These are phyloP conservation scores for Cryptosporidium canis DNA, from an alignment of 169 alveolate species.

Conservation along the genomic window DNA sequence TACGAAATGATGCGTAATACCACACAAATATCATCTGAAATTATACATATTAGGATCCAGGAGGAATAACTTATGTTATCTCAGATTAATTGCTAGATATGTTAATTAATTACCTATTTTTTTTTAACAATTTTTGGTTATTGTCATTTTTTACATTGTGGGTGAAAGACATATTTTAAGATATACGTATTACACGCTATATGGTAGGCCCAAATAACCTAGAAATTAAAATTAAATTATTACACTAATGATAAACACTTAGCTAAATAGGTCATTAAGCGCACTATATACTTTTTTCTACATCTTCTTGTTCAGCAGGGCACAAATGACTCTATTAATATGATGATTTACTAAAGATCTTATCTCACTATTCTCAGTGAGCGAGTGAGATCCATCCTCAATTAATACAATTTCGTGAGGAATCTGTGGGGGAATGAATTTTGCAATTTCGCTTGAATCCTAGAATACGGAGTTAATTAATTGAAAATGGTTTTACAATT, in stretches of 20 bases:
- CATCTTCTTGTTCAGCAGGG: background rate
- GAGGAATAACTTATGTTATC: background rate
- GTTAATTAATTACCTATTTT: background rate
- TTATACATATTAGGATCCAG: background rate
- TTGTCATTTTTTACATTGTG: slow-evolving; percentile 30
- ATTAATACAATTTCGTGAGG: slow-evolving; percentile 70
- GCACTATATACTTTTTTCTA: background rate
- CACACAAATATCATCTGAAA: background rate
- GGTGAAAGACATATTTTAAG: slow-evolving; percentile 64
- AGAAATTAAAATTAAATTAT: background rate
- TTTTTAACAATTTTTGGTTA: background rate
- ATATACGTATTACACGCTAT: slow-evolving; percentile 51
- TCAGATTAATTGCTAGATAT: background rate
- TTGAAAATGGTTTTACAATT: background rate
- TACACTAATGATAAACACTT: background rate
- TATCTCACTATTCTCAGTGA: slow-evolving; percentile 48
- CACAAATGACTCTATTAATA: slow-evolving; percentile 28
- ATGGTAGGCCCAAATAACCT: background rate
- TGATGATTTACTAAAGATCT: slow-evolving; percentile 58
- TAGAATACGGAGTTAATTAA: background rate
- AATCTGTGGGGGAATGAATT: slow-evolving; percentile 65
- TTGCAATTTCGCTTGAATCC: slow-evolving; percentile 70
- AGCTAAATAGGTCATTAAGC: background rate
- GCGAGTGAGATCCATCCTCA: slow-evolving; percentile 66
- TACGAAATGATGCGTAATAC: background rate